These are phyloP conservation scores for Myriangium duriaei DNA, from an alignment of 2,329 filamentous ascomycete genomes.

Conservation along the genomic window DNA sequence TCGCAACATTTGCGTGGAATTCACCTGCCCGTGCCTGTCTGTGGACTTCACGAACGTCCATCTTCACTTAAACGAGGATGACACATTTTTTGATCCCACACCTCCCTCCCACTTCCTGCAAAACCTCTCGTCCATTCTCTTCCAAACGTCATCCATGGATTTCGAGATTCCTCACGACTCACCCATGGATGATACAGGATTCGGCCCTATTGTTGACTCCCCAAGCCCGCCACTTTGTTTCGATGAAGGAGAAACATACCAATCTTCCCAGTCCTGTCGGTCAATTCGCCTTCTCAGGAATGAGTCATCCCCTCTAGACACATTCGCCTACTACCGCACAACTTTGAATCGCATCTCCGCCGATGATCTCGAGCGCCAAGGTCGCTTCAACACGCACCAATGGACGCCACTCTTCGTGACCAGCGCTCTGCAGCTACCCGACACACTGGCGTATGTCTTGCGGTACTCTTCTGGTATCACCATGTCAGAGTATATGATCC, in stretches of 20 bases:
- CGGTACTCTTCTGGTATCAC: constrained; percentile 27
- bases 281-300: too few species aligned
- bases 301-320: constrained; percentile 1
- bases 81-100: too few species aligned
- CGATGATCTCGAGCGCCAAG: constrained; percentile 33
- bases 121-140: too few species aligned
- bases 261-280: too few species aligned
- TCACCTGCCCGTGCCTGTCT: too few species aligned
- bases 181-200: neutral
- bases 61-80: too few species aligned
- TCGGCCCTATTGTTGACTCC: neutral
- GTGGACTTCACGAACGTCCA: too few species aligned
- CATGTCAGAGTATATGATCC: constrained; percentile 20
- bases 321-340: constrained; percentile 17
- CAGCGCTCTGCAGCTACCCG: constrained; percentile 39
- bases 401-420: constrained; percentile 43
- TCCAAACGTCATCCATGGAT: too few species aligned
- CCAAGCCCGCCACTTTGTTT: neutral
- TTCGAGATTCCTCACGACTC: too few species aligned
- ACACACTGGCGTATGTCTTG: constrained; percentile 24
- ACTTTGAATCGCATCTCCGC: constrained; percentile 17
- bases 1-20: too few species aligned
- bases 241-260: too few species aligned
- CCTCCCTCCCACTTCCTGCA: too few species aligned
- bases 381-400: constrained; percentile 39